phyloP scores from a whole-genome alignment of 257 asterid species.

The Avicennia marina region DNA sequence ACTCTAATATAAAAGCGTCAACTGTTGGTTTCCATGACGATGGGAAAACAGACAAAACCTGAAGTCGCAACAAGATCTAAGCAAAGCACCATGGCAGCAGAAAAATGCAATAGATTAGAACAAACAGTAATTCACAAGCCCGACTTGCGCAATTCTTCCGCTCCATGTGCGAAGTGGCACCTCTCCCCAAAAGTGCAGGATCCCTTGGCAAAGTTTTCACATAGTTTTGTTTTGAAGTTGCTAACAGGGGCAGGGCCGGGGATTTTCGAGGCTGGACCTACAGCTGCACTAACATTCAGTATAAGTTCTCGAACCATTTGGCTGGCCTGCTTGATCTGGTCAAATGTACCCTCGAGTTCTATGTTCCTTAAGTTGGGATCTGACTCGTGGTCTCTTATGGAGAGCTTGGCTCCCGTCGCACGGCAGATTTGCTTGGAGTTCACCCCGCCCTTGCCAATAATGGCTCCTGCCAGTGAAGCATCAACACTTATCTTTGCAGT shows the following conservation, averaged over 20 bases:
- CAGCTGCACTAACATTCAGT: constrained; percentile 33
- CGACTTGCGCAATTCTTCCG: constrained; percentile 55
- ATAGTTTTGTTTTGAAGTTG: constrained; percentile 61
- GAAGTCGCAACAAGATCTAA: constrained; percentile 8
- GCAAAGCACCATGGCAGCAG: background rate
- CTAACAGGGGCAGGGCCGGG: constrained; percentile 34
- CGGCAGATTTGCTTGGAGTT: constrained; percentile 76
- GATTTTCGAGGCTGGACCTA: constrained; percentile 34
- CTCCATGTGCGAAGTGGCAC: too few relatives aligned
- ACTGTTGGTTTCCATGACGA: background rate
- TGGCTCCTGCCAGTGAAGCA: constrained; percentile 65
- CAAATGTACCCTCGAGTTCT: constrained; percentile 84
- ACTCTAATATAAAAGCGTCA: background rate
- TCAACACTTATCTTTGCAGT: too few relatives aligned
- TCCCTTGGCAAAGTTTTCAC: constrained; percentile 68
- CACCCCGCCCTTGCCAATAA: constrained; percentile 69
- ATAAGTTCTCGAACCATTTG: constrained; percentile 77
- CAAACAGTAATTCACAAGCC: constrained; percentile 22
- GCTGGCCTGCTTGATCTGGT: constrained; percentile 69
- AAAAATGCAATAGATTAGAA: too few relatives aligned
- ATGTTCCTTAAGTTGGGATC: constrained; percentile 59
- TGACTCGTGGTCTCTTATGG: constrained; percentile 64
- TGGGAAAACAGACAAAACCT: background rate
- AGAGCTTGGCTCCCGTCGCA: constrained; percentile 59
- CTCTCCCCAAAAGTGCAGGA: constrained; percentile 69